Base-by-base conservation (phyloP, 306 rosid genomes). In the Glycine soja region DNA sequence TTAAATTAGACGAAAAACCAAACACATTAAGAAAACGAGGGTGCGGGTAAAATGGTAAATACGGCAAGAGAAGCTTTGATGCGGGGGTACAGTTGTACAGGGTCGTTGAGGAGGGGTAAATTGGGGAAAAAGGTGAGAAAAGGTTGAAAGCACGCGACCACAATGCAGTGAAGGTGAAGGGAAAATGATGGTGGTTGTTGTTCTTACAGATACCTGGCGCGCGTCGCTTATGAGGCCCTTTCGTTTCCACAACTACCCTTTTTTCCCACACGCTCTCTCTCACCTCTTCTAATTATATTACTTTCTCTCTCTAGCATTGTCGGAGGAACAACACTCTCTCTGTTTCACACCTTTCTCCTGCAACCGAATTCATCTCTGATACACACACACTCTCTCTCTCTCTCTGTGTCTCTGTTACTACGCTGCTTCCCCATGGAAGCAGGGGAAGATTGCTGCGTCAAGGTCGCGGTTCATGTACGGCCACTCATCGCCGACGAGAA, bases 401-500 rank as follows among this genome's bases (percentile, higher is more conserved):
- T 16, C 24, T 61, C 54, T 15, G 5, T 46, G 67, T 15, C 76
- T 79, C 62, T 15, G 42, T 74, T 56, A 11, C 15, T 74, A 15
- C 48, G 80, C 75, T 75, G 77, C 86, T 79, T 86, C 82, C 80
- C 83, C 80, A 87, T 87, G 98, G 98, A 93, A 88, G 97, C 94
- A 68, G 98, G 92, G 79, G 98, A 96, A 79, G 89, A 92, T 86
- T 96, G 99, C 70, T 93, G 98, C 65, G 98, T 96, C 0, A 96
- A 92, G 82, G 99, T 96, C 19, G 99, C 98, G 52, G 98, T 96
- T 40, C 97, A 96, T 84, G 90, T 92, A 69, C 93, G 99, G 58
- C 99, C 99, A 50, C 93, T 96, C 83, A 90, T 96, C 90, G 88
- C 91, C 68, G 98, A 96, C 76, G 99, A 96, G 91, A 90, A 91